A percentile compares a stretch with the other conserved stretches of the same genome.
These are phyloP conservation scores for Neurospora sp. DNA, from an alignment of 495 filamentous ascomycete species.

Conservation along the genomic window DNA sequence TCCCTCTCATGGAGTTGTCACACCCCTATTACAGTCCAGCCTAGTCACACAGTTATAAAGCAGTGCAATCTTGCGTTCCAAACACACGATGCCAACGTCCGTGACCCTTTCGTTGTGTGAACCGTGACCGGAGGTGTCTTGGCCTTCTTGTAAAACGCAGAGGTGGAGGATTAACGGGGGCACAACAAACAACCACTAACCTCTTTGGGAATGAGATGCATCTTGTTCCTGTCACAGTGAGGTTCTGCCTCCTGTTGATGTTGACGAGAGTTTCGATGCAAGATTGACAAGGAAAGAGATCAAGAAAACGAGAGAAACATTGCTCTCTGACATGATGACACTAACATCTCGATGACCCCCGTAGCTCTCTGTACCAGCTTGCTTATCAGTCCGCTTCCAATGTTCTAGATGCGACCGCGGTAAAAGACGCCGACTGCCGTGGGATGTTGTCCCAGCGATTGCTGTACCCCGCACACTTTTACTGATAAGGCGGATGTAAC, in stretches of 20 bases:
- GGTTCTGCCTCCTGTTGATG: not conserved
- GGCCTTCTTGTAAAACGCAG: not conserved
- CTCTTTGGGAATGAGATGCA: conserved; percentile 85
- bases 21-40: not conserved
- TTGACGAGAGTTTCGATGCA: not conserved
- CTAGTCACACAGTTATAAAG: not conserved
- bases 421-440: not conserved
- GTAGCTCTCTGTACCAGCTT: not conserved
- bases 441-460: not conserved
- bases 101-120: not conserved
- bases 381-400: not conserved
- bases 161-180: not conserved
- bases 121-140: not conserved
- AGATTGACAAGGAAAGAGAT: not conserved
- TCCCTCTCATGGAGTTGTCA: not conserved
- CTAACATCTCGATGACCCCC: not conserved
- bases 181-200: conserved; percentile 35
- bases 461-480: not conserved
- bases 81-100: not conserved
- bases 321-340: not conserved
- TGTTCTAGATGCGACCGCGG: not conserved
- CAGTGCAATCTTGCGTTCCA: not conserved
- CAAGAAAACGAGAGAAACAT: not conserved
- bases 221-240: conserved; percentile 20
- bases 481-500: not conserved